Evolutionary conservation across 768 basidiomycete genomes (phyloP).

Genomic region (Suillus placidus): DNA sequence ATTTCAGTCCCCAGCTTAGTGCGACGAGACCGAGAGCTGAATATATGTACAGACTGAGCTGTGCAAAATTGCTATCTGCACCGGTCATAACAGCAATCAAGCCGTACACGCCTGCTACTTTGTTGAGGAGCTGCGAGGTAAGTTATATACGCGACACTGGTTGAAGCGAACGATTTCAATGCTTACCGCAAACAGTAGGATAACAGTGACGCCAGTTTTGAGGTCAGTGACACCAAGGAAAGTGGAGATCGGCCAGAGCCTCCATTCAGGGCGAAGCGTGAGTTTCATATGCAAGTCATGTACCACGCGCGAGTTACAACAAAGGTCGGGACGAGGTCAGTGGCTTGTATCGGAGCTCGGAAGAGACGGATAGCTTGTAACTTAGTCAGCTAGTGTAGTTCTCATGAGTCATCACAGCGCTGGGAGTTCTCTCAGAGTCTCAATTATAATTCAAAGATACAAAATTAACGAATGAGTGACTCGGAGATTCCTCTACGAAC

Average conservation of each 20-base stretch:
- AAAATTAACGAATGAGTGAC: conserved; percentile 2
- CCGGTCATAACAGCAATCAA: conserved; percentile 90
- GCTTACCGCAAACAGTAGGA: conserved; percentile 87
- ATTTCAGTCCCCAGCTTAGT: conserved; percentile 84
- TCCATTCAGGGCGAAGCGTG: conserved; percentile 80
- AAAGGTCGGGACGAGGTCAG: neutral
- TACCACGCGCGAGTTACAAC: conserved; percentile 19
- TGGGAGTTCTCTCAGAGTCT: neutral
- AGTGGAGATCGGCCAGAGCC: conserved; percentile 78
- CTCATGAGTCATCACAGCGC: neutral
- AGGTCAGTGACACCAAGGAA: conserved; percentile 89
- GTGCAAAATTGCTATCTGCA: conserved; percentile 89
- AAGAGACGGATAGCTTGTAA: neutral
- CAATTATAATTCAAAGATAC: conserved; percentile 19
- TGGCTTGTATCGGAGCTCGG: neutral
- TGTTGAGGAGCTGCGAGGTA: conserved; percentile 77
- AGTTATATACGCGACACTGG: conserved; percentile 14
- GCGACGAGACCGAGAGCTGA: conserved; percentile 81
- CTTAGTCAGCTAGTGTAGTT: neutral
- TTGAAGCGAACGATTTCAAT: neutral
- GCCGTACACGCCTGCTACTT: conserved; percentile 97
- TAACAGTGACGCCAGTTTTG: conserved; percentile 89
- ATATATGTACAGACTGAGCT: conserved; percentile 92
- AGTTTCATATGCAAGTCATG: conserved; percentile 65
- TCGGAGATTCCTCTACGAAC: conserved; percentile 21